Percentiles rank a stretch among this genome's conserved stretches.
These are phyloP conservation scores for Achaetomiella virescens DNA, from an alignment of 495 filamentous ascomycete genomes.

Conservation along the genomic window DNA sequence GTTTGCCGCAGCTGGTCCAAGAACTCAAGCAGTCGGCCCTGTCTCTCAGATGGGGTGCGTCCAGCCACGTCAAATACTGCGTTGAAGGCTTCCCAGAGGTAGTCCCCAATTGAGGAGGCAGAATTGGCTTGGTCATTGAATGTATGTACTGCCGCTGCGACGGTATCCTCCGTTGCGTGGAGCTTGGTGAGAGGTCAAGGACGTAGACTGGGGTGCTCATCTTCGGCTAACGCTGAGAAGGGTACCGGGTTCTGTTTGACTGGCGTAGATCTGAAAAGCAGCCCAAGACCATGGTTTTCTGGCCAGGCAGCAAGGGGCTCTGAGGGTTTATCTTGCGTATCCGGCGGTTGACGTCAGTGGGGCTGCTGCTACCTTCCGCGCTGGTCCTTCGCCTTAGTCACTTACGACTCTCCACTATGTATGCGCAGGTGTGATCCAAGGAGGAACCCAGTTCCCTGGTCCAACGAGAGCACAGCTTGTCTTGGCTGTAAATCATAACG, in stretches of 20 bases:
- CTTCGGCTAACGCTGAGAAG: no score
- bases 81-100: conserved; percentile 7
- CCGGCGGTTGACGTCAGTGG: conserved; percentile 4
- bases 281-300: background rate
- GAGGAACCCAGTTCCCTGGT: no score
- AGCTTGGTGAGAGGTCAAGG: background rate
- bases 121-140: background rate
- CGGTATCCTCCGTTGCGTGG: background rate
- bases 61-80: conserved; percentile 5
- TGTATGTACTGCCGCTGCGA: background rate
- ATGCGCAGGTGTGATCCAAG: background rate
- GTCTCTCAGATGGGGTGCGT: background rate
- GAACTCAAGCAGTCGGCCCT: conserved; percentile 8
- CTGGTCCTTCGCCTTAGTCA: background rate
- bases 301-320: background rate
- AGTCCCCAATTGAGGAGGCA: background rate
- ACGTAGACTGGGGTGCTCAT: background rate
- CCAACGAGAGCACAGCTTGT: no score
- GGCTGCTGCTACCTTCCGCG: background rate
- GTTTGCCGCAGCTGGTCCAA: conserved; percentile 3
- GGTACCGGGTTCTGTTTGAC: no score
- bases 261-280: background rate
- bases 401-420: background rate
- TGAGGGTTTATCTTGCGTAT: background rate
- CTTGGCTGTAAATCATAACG: no score